These are phyloP conservation scores for Dictyostelium discoideum DNA, from an alignment of 78 protist genomes.

Conservation along the genomic window dicty_2.7 NC_007090.3:2382001-2382500, in stretches of 20 bases:
- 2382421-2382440: conserved; percentile 17
- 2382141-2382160: background rate
- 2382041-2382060: background rate
- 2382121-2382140: background rate
- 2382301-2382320: too few species aligned
- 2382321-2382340: too few species aligned
- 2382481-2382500: background rate
- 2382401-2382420: conserved; percentile 9
- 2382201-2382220: background rate
- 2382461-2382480: background rate
- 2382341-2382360: background rate
- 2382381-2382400: background rate
- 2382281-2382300: too few species aligned
- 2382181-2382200: background rate
- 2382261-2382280: too few species aligned
- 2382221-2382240: background rate
- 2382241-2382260: too few species aligned
- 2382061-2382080: background rate
- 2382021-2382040: background rate
- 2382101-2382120: background rate
- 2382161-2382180: background rate
- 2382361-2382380: background rate
- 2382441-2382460: conserved; percentile 17
- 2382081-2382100: background rate
- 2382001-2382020: conserved; percentile 25